Base-by-base conservation (phyloP, 2,329 filamentous ascomycete species). In the Orbilia oligospora region DNA sequence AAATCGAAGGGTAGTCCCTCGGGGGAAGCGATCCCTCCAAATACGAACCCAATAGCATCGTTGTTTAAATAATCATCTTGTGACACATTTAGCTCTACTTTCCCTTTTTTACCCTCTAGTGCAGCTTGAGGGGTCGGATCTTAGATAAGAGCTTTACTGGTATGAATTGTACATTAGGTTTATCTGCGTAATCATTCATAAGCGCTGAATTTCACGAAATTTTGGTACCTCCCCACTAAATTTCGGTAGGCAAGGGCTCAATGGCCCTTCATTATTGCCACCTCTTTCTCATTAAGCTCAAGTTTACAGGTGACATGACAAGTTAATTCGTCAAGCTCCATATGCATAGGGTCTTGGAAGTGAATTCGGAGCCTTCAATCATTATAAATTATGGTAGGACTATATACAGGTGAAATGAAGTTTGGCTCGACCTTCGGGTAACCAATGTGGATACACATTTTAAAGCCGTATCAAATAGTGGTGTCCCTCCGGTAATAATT, bases 161-260 rank as follows among this genome's bases (percentile, higher is more conserved):
- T 24, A 61, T 27, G 56, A 18, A 44, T 44, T 61, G 56, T 61
- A 61, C 10, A 61, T 61, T 61, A 61, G 56, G 22, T 61, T 61
- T 20, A 61, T 61, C 33, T 61, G 36, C 33, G 36, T 61, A 33
- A 44, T 44, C 27, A 58, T 61, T 27, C 36, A 41, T 33, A 33
- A 61, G 56, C 56, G 56, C 56, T 61, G 56, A 61, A 44, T 44
- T 38, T 5, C 14, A 55, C 53, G 22, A 41, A 41, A 58, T 41
- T 2, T 16, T 41, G 3, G n/a, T 4, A 41, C 38, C 12, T 1
- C 12, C 38, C 12, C 38, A 3, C 38, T 38, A 41, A 58, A 38
- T 6, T 44, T 27, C 14, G 20, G 33, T 36, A 36, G 33, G 33
- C 33, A 36, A 8, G 1, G 33, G 33, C 10, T 36, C 33, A 36